A percentile compares a stretch with the other conserved stretches of the same genome.
These are phyloP conservation scores for Fomes fomentarius DNA, from an alignment of 1,284 basidiomycete species.

Conservation along the genomic window DNA sequence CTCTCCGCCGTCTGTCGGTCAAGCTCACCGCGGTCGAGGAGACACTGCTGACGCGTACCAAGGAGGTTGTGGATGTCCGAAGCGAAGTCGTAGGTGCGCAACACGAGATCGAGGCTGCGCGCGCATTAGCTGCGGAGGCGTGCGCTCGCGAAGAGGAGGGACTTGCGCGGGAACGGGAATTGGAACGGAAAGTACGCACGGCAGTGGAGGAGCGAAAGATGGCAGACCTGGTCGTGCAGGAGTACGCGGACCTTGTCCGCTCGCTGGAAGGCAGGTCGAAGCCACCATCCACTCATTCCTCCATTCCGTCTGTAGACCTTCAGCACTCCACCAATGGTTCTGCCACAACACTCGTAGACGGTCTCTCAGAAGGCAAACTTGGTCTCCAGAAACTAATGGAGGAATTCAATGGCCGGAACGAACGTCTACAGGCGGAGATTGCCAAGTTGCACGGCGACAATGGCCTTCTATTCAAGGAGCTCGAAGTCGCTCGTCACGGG, in stretches of 20 bases:
- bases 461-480: constrained; percentile 42
- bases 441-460: constrained; percentile 48
- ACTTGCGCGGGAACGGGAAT: constrained; percentile 47
- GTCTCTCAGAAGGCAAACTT: constrained; percentile 50
- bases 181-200: constrained; percentile 44
- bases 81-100: constrained; percentile 47
- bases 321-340: constrained; percentile 23
- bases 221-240: constrained; percentile 63
- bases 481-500: constrained; percentile 50
- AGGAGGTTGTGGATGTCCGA: constrained; percentile 46
- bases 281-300: constrained; percentile 18
- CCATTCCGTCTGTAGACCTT: constrained; percentile 17
- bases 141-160: constrained; percentile 56
- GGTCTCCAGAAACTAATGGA: constrained; percentile 51
- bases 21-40: constrained; percentile 64
- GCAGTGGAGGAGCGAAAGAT: constrained; percentile 62
- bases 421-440: constrained; percentile 50
- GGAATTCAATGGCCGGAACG: constrained; percentile 54
- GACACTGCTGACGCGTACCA: constrained; percentile 50
- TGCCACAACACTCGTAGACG: constrained; percentile 38
- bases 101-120: constrained; percentile 51
- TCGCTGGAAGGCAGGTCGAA: constrained; percentile 52
- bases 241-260: constrained; percentile 73
- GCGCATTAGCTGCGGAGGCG: constrained; percentile 51
- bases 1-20: constrained; percentile 68